Evolutionary conservation across 805 yeast genomes (phyloP).

Genomic region (Debaryomyces castellii): DNA sequence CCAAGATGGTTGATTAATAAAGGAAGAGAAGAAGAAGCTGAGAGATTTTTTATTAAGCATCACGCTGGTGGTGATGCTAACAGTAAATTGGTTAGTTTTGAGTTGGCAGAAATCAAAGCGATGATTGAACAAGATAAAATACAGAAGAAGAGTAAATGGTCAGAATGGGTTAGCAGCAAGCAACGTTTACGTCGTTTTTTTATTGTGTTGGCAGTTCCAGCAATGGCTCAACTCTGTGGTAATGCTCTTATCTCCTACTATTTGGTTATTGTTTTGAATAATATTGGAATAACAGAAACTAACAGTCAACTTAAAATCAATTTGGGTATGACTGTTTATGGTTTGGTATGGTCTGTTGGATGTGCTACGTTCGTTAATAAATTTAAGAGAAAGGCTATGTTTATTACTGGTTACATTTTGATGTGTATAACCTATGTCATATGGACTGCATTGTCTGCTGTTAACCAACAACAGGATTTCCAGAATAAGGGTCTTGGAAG

Average conservation of each 20-base stretch:
- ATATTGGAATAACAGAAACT: constrained; percentile 25
- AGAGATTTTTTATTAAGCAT: constrained; percentile 7
- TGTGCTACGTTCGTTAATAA: constrained; percentile 16
- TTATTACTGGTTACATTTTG: constrained; percentile 21
- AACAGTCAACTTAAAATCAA: constrained; percentile 47
- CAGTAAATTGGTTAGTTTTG: constrained; percentile 1
- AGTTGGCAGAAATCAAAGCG: constrained; percentile 3
- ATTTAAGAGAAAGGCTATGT: constrained; percentile 27
- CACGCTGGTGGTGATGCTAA: constrained; percentile 30
- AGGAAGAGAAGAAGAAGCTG: constrained; percentile 30
- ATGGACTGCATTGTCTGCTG: constrained; percentile 23
- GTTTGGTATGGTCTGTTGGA: constrained; percentile 30
- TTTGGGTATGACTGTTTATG: constrained; percentile 48
- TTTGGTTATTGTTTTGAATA: constrained; percentile 13
- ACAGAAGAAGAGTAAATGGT: background rate
- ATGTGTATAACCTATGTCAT: constrained; percentile 23
- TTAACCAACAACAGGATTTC: constrained; percentile 19
- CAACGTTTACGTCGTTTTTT: background rate
- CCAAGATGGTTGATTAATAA: constrained; percentile 45
- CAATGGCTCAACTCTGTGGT: constrained; percentile 42
- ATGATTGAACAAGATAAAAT: background rate
- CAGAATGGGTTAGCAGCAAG: background rate
- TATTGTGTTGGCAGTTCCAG: constrained; percentile 26
- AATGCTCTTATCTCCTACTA: constrained; percentile 43
- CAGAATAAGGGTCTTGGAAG: constrained; percentile 10